These are phyloP conservation scores for Myriosclerotinia curreyana DNA, from an alignment of 2,329 filamentous ascomycete genomes.

Conservation along the genomic window DNA sequence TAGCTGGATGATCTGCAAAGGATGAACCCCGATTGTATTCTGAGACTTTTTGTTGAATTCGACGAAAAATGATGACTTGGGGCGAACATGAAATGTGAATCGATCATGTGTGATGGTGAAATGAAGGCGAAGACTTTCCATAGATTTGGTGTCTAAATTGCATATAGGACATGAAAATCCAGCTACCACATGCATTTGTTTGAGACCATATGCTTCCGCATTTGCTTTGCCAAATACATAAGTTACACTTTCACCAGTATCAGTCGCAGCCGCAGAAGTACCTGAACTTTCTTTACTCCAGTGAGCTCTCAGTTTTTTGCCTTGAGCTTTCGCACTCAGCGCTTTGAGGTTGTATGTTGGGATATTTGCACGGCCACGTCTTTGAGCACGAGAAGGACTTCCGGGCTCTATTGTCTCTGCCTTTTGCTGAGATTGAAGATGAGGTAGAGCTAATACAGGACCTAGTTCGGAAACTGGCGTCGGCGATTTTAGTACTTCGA, in stretches of 20 bases:
- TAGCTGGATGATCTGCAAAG: constrained; percentile 45
- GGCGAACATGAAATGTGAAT: constrained; percentile 33
- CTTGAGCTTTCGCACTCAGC: constrained; percentile 56
- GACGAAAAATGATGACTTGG: constrained; percentile 46
- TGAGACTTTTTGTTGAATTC: constrained; percentile 27
- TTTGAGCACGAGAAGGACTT: constrained; percentile 30
- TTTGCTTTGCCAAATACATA: constrained; percentile 33
- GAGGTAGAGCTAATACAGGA: background rate
- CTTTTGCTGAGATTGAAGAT: constrained; percentile 20
- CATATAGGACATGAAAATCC: constrained; percentile 36
- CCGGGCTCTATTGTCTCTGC: constrained; percentile 19
- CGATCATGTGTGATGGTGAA: constrained; percentile 31
- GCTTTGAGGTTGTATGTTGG: constrained; percentile 58
- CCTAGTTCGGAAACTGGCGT: background rate
- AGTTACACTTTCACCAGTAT: constrained; percentile 32
- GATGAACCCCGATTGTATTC: constrained; percentile 35
- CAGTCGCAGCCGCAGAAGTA: constrained; percentile 27
- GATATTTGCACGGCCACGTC: constrained; percentile 28
- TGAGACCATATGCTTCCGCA: constrained; percentile 27
- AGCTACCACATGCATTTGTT: constrained; percentile 27
- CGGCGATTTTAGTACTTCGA: background rate
- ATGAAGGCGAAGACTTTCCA: constrained; percentile 33
- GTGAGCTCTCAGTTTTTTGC: constrained; percentile 49
- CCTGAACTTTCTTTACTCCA: constrained; percentile 37
- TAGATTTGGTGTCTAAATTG: constrained; percentile 19